phyloP scores from a whole-genome alignment of 306 rosid genomes.

The Vigna nakashimae region DNA sequence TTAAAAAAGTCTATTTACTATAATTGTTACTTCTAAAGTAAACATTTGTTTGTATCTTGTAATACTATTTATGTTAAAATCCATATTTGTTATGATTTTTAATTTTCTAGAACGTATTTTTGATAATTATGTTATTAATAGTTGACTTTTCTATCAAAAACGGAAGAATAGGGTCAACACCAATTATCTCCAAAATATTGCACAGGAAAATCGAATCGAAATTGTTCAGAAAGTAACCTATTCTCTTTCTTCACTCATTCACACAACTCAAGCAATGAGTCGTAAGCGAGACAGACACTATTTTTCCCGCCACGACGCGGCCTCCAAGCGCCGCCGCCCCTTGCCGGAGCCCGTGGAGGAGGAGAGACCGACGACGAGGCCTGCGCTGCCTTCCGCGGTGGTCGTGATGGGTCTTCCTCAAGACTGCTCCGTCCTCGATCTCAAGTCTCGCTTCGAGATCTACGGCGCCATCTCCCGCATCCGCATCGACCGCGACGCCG shows the following conservation, averaged over 20 bases:
- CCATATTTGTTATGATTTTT: too few species aligned
- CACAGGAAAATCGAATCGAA: not conserved
- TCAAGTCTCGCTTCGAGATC: constrained; percentile 94
- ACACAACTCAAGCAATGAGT: constrained; percentile 52
- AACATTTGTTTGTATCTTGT: too few species aligned
- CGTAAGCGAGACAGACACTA: constrained; percentile 80
- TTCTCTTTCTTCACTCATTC: not conserved
- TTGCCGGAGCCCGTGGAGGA: constrained; percentile 45
- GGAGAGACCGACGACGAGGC: constrained; percentile 57
- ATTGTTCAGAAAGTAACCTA: not conserved
- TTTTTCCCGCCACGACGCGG: constrained; percentile 57
- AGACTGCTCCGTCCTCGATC: constrained; percentile 87
- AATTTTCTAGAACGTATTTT: too few species aligned
- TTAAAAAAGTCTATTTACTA: too few species aligned
- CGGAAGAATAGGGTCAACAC: too few species aligned
- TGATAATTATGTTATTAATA: too few species aligned
- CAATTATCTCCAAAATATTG: too few species aligned
- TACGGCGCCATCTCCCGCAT: constrained; percentile 89
- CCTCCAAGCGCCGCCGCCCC: constrained; percentile 58
- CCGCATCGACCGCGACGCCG: constrained; percentile 85
- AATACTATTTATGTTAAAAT: too few species aligned
- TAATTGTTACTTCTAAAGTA: too few species aligned
- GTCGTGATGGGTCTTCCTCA: constrained; percentile 72
- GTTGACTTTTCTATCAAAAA: too few species aligned
- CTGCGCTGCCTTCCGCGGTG: constrained; percentile 79